Evolutionary conservation across 2,329 filamentous ascomycete genomes (phyloP), one percentile per base, ranked within the genome.

Genomic region (Colletotrichum sp.): DNA sequence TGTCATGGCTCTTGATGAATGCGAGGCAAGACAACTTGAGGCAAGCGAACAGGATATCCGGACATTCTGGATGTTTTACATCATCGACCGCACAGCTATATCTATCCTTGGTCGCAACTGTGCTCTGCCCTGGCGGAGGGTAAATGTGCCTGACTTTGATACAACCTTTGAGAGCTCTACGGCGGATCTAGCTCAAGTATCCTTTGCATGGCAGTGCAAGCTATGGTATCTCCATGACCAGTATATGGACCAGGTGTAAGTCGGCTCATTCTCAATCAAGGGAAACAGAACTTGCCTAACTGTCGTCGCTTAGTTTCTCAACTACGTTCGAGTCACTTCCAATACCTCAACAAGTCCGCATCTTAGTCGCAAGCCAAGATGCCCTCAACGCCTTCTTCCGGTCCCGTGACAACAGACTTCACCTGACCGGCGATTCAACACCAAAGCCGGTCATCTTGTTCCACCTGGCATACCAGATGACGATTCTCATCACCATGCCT

Each of bases 11-110:
- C 48, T 78, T 7, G 75, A 77, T 7, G 76, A 77, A 28, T 78
- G 75, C 55, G 69, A 64, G 13, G 72, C 76, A 34, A 55, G 76
- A 16, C 70, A 66, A 32, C 71, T 76, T n/a, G 70, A 77, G 30
- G 75, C 76, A 16, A 71, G 65, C 7, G 72, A 75, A 28, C 56
- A 73, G 5, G 75, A 78, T n/a, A 75, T 77, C 9, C 65, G 72
- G 14, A 77, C 72, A 1, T 78, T 78, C 18, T 78, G 76, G 76
- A 78, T 78, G 76, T 78, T 78, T 48, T 78, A 78, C 36, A 71
- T 78, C 24, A 77, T 75, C 13, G 76, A 78, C 21, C 71, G 76
- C 24, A 78, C 76, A 13, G 75, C 76, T 32, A 78, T 78, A 16
- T 75, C 76, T 2, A 75, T 78, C 6, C 72, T 78, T 2, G 76